Percentiles rank a stretch among this genome's conserved stretches.
Conservation (phyloP, 331 rosid genomes). For the Malus hybrid region DNA sequence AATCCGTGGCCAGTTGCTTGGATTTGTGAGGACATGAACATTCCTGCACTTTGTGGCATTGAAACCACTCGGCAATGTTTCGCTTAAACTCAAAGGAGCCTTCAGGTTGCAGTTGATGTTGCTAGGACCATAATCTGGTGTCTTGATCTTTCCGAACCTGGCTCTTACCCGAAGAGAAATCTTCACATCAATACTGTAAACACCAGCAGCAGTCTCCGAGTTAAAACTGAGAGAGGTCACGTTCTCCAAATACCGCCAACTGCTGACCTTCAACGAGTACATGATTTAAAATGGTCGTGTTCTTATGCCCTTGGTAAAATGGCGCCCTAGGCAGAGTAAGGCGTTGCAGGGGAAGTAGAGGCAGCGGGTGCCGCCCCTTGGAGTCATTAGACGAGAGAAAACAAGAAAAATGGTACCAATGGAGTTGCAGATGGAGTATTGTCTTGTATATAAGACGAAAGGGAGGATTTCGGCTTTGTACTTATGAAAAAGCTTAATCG, state of each 20-base stretch:
- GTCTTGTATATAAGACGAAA: not conserved
- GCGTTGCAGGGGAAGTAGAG: not conserved
- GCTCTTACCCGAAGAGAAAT: conserved; percentile 36
- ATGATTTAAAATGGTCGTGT: conserved; percentile 25
- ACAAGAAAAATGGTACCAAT: not conserved
- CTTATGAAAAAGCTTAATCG: not conserved
- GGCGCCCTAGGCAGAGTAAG: conserved; percentile 7
- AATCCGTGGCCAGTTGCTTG: not conserved
- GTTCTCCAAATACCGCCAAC: conserved; percentile 4
- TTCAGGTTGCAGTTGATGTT: conserved; percentile 25
- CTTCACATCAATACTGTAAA: conserved; percentile 42
- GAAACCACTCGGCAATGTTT: not conserved
- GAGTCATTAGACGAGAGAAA: not conserved
- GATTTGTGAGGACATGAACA: not conserved
- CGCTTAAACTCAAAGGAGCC: conserved; percentile 16
- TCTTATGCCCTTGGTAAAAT: conserved; percentile 39
- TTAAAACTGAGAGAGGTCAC: conserved; percentile 9
- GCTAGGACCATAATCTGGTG: conserved; percentile 10
- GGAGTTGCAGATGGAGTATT: not conserved
- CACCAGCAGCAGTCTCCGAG: conserved; percentile 25
- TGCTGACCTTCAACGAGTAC: conserved; percentile 33
- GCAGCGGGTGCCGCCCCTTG: not conserved
- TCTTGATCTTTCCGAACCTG: conserved; percentile 22
- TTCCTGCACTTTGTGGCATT: conserved; percentile 17
- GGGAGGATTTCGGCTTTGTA: not conserved